phyloP scores from a whole-genome alignment of 805 yeast genomes.

The Cyberlindnera euphorbiiphila region DNA sequence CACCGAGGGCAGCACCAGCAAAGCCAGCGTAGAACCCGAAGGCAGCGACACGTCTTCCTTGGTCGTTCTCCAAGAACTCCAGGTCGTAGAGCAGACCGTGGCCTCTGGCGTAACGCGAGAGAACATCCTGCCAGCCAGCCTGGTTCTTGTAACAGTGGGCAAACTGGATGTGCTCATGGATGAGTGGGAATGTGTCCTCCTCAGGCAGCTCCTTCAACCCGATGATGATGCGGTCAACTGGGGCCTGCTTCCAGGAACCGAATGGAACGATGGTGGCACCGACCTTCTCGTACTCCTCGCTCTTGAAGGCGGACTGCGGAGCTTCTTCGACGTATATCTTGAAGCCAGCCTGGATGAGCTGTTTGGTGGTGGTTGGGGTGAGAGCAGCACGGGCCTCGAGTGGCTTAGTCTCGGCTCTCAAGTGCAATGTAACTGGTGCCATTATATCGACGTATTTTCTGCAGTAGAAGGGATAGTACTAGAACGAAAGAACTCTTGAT shows the following conservation, averaged over 20 bases:
- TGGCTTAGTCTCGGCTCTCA: conserved; percentile 97
- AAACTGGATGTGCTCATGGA: conserved; percentile 96
- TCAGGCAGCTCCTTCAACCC: conserved; percentile 97
- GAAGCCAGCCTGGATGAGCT: conserved; percentile 82
- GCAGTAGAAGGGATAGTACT: too few species aligned
- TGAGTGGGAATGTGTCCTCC: conserved; percentile 80
- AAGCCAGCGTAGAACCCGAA: conserved; percentile 99
- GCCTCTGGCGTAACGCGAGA: conserved; percentile 86
- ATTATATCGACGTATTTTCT: too few species aligned
- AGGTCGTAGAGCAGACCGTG: conserved; percentile 88
- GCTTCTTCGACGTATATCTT: conserved; percentile 85
- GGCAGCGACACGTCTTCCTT: conserved; percentile 98
- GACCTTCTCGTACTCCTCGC: conserved; percentile 67
- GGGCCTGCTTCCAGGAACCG: conserved; percentile 92
- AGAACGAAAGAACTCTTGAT: too few species aligned
- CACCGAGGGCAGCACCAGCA: conserved; percentile 98
- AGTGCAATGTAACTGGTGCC: conserved; percentile 63
- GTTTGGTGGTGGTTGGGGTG: conserved; percentile 87
- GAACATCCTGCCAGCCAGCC: conserved; percentile 93
- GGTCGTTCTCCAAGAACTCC: conserved; percentile 90
- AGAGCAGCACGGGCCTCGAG: conserved; percentile 96
- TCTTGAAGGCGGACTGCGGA: conserved; percentile 73
- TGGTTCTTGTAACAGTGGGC: conserved; percentile 99
- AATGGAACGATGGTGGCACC: conserved; percentile 90
- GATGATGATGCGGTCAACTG: conserved; percentile 80